phyloP scores from a whole-genome alignment of 1,139 yeast genomes.

The Scheffersomyces illinoinensis region DNA sequence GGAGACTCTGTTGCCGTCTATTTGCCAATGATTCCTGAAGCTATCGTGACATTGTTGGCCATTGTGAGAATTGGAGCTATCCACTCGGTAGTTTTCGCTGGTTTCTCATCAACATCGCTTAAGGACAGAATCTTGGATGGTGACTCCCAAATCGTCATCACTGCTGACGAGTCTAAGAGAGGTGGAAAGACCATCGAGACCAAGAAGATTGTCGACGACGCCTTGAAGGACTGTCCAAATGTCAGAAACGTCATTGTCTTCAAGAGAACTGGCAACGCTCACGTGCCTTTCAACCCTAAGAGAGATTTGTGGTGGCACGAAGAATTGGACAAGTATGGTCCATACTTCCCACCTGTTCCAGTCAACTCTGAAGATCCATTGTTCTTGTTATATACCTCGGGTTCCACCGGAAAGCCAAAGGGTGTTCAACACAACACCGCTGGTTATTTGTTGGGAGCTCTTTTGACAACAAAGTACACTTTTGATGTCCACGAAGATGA shows the following conservation, averaged over 20 bases:
- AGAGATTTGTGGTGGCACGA: conserved; percentile 86
- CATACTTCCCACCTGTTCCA: conserved; percentile 61
- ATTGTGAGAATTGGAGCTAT: conserved; percentile 78
- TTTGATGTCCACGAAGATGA: conserved; percentile 78
- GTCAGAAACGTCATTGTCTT: conserved; percentile 71
- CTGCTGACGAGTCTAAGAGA: conserved; percentile 79
- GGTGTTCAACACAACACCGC: conserved; percentile 77
- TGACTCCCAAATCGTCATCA: conserved; percentile 69
- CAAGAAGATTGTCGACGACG: conserved; percentile 81
- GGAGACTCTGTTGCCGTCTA: conserved; percentile 87
- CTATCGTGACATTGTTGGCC: conserved; percentile 70
- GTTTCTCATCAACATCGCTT: conserved; percentile 73
- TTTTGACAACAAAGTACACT: conserved; percentile 68
- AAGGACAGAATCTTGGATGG: conserved; percentile 79
- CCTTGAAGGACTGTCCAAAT: conserved; percentile 66
- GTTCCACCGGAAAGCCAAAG: conserved; percentile 71
- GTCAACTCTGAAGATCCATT: conserved; percentile 63
- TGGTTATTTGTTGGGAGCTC: conserved; percentile 74
- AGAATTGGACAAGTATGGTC: conserved; percentile 66
- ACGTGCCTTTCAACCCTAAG: conserved; percentile 58
- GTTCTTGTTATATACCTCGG: conserved; percentile 66
- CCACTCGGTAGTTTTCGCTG: conserved; percentile 85
- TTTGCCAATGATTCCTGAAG: conserved; percentile 86
- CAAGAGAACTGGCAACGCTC: conserved; percentile 70
- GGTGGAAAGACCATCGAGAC: conserved; percentile 85